These are phyloP conservation scores for Emericellopsis cladophorae DNA, from an alignment of 2,329 filamentous ascomycete species.

Conservation along the genomic window DNA sequence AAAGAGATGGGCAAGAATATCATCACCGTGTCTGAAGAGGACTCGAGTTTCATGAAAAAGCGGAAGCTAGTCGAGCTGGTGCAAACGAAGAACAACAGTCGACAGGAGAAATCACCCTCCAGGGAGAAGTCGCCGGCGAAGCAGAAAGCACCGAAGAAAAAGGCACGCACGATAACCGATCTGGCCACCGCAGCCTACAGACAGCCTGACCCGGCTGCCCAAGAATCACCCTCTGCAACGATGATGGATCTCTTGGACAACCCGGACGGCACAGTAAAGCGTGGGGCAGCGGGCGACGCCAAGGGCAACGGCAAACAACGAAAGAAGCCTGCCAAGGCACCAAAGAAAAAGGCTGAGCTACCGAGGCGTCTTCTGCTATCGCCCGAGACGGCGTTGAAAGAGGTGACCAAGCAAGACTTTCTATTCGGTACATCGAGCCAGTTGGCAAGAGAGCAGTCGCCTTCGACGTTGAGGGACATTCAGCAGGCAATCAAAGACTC, in stretches of 20 bases:
- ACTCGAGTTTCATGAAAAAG: slow-evolving; percentile 31
- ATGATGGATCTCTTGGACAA: slow-evolving; percentile 28
- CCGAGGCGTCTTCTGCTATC: slow-evolving; percentile 48
- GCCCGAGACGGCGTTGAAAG: slow-evolving; percentile 52
- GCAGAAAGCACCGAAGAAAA: slow-evolving; percentile 50
- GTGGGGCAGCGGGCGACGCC: background rate
- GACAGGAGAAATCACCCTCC: slow-evolving; percentile 7
- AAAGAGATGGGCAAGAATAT: slow-evolving; percentile 5
- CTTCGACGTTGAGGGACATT: slow-evolving; percentile 48
- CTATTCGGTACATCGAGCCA: slow-evolving; percentile 83
- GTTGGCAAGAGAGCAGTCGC: slow-evolving; percentile 60
- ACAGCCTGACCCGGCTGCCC: slow-evolving; percentile 6
- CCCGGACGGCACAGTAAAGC: slow-evolving; percentile 11
- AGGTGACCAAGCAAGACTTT: slow-evolving; percentile 59
- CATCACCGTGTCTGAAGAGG: slow-evolving; percentile 9
- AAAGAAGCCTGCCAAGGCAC: slow-evolving; percentile 9
- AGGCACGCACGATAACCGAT: slow-evolving; percentile 64
- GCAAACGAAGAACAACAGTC: slow-evolving; percentile 14
- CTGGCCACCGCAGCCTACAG: slow-evolving; percentile 61
- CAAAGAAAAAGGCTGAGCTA: slow-evolving; percentile 24
- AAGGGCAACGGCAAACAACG: slow-evolving; percentile 17
- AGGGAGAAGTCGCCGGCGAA: slow-evolving; percentile 23
- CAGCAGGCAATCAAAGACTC: slow-evolving; percentile 50
- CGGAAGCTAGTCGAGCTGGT: slow-evolving; percentile 43
- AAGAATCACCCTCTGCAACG: slow-evolving; percentile 21